Evolutionary conservation across 1,284 basidiomycete genomes (phyloP).

Genomic region (Pseudozyma sp.): DNA sequence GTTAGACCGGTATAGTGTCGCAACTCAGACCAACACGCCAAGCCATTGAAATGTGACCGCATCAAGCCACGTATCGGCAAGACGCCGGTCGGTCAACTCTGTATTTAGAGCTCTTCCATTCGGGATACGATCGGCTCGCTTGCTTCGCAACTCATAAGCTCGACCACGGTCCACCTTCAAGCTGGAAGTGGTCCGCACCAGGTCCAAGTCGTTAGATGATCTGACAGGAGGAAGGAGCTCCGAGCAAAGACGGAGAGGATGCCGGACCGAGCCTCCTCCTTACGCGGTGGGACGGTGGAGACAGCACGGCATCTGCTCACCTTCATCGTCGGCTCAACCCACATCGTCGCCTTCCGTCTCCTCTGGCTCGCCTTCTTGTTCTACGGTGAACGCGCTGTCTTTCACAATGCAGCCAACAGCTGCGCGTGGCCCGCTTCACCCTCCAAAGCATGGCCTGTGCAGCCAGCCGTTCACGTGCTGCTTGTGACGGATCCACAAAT

Average conservation of each 20-base stretch:
- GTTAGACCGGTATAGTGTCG: too few relatives aligned
- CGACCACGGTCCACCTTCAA: background rate
- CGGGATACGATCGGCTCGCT: too few relatives aligned
- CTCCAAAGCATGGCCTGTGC: constrained; percentile 1
- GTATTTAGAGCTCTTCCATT: too few relatives aligned
- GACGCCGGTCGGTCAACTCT: too few relatives aligned
- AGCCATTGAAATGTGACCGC: too few relatives aligned
- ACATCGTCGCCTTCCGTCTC: constrained; percentile 28
- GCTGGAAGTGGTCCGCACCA: too few relatives aligned
- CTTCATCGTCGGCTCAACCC: constrained; percentile 23
- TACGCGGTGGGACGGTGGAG: constrained; percentile 2
- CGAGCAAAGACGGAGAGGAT: constrained; percentile 5
- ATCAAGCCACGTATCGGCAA: too few relatives aligned
- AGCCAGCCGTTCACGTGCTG: constrained; percentile 28
- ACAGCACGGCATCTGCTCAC: constrained; percentile 12
- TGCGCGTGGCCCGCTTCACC: constrained; percentile 35
- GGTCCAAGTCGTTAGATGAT: background rate
- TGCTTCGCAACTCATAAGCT: too few relatives aligned
- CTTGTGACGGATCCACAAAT: constrained; percentile 51
- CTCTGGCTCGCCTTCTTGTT: constrained; percentile 40
- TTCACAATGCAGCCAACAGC: constrained; percentile 35
- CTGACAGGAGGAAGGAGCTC: background rate
- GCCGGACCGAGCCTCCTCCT: constrained; percentile 9
- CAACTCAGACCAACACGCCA: too few relatives aligned
- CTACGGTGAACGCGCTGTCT: constrained; percentile 35